Evolutionary conservation across 495 filamentous ascomycete species (phyloP).

Genomic region (Sabuloglossum arenarium): DNA sequence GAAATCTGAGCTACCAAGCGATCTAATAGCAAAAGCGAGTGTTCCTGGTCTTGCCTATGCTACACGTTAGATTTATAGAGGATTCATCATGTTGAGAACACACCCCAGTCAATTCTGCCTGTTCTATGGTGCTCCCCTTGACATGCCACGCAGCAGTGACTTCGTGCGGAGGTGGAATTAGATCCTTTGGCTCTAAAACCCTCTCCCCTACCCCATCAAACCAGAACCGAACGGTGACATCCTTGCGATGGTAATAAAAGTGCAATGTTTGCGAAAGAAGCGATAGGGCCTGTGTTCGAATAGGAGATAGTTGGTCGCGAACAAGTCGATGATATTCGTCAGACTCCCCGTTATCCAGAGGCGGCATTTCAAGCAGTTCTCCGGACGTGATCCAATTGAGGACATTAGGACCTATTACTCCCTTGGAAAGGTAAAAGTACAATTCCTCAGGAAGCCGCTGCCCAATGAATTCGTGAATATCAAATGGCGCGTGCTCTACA

Average conservation of each 20-base stretch:
- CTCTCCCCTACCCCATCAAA: slow-evolving; percentile 49
- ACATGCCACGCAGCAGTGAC: slow-evolving; percentile 58
- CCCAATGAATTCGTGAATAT: slow-evolving; percentile 76
- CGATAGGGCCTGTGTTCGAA: slow-evolving; percentile 53
- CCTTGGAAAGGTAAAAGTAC: slow-evolving; percentile 75
- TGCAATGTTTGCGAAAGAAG: slow-evolving; percentile 59
- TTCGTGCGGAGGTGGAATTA: slow-evolving; percentile 34
- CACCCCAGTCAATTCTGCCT: slow-evolving; percentile 12
- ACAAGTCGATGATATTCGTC: slow-evolving; percentile 66
- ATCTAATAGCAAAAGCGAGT: slow-evolving; percentile 31
- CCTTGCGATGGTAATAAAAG: slow-evolving; percentile 59
- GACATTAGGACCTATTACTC: slow-evolving; percentile 56
- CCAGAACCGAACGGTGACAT: slow-evolving; percentile 63
- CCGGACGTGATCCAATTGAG: slow-evolving; percentile 63
- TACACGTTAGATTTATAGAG: not conserved
- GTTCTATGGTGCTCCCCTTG: slow-evolving; percentile 27
- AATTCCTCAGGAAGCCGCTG: slow-evolving; percentile 79
- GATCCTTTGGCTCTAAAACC: slow-evolving; percentile 32
- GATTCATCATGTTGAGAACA: not conserved
- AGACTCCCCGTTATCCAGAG: slow-evolving; percentile 61
- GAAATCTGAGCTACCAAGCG: slow-evolving; percentile 44
- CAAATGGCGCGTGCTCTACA: slow-evolving; percentile 43
- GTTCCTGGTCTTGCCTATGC: slow-evolving; percentile 26
- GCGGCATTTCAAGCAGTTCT: slow-evolving; percentile 51
- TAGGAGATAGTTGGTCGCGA: slow-evolving; percentile 41